Conservation (phyloP, 768 basidiomycete genomes). For the Kwoniella pini region DNA sequence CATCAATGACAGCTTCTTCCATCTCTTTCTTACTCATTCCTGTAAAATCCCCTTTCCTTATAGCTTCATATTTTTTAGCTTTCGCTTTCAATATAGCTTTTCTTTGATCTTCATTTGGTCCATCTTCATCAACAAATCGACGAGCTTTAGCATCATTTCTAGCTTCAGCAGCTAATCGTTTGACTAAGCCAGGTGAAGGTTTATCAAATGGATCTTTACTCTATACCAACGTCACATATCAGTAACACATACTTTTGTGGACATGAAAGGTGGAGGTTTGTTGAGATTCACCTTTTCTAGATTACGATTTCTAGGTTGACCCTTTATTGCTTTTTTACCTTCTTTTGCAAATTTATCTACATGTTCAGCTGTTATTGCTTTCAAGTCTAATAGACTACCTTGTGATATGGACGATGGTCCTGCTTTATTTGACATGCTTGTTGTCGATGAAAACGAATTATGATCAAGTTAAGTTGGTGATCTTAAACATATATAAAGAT, state of each 20-base stretch:
- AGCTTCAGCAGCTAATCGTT: constrained; percentile 50
- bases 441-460: too few relatives aligned
- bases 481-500: too few relatives aligned
- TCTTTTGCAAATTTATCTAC: constrained; percentile 47
- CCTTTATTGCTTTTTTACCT: constrained; percentile 43
- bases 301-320: constrained; percentile 15
- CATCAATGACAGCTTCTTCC: constrained; percentile 49
- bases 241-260: not conserved
- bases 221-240: not conserved
- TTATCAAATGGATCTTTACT: constrained; percentile 48
- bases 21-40: constrained; percentile 47
- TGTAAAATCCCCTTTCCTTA: constrained; percentile 45
- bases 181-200: constrained; percentile 49
- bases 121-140: constrained; percentile 32
- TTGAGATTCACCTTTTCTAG: constrained; percentile 21
- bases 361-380: constrained; percentile 51
- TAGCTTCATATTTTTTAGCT: constrained; percentile 50
- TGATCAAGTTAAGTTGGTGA: too few relatives aligned
- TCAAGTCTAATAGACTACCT: constrained; percentile 45
- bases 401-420: constrained; percentile 41
- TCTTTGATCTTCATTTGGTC: constrained; percentile 44
- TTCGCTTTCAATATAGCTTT: constrained; percentile 44
- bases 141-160: constrained; percentile 42
- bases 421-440: constrained; percentile 13
- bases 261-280: constrained; percentile 8